Evolutionary conservation across 148 eudicot species (phyloP), one percentile per base, ranked within the genome.

Genomic region (Limonium bicolor): DNA sequence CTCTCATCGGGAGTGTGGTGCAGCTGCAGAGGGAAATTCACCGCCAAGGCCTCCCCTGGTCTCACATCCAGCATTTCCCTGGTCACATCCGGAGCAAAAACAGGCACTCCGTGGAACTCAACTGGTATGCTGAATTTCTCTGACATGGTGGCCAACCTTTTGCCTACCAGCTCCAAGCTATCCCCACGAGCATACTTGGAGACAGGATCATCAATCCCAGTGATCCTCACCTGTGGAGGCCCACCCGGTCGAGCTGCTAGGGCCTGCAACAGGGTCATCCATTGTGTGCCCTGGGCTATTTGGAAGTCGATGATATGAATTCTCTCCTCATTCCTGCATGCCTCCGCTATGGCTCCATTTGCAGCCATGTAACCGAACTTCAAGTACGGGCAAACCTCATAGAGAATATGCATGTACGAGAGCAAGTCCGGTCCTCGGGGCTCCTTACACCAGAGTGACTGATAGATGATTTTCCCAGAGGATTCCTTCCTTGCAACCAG

Each of bases 1-100:
- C 96, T 87, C 72, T 87, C 96, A 28, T 87, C 96, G 0, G 96
- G 94, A 0, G 86, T 82, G 62, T 87, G 96, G 69, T 87, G 96
- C 15, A 87, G 94, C 60, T 76, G 82, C 2, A 82, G 64, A 0
- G 96, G 90, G 50, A 87, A 82, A 45, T 82, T 82, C 58, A 87
- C 94, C 0, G 88, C 96, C 58, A 87, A 46, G 2, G 82, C 96
- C 67, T 83, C 94, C 17, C 96, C 90, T 0, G 77, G 72, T 51
- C 80, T 51, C 13, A 82, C 60, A 3, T 66, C 73, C 4, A 87
- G 82, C 90, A 82, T 79, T 10, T 76, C 86, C 35, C 22, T 51
- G 1, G 70, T 82, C 13, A 82, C 65, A 7, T 79, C 70, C 0
- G 82, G 76, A 1, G 67, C 82, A 33, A 64, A 82, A 29, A 74